phyloP scores from a whole-genome alignment of 2,329 filamentous ascomycete genomes.

The Fusarium brachygibbosum region DNA sequence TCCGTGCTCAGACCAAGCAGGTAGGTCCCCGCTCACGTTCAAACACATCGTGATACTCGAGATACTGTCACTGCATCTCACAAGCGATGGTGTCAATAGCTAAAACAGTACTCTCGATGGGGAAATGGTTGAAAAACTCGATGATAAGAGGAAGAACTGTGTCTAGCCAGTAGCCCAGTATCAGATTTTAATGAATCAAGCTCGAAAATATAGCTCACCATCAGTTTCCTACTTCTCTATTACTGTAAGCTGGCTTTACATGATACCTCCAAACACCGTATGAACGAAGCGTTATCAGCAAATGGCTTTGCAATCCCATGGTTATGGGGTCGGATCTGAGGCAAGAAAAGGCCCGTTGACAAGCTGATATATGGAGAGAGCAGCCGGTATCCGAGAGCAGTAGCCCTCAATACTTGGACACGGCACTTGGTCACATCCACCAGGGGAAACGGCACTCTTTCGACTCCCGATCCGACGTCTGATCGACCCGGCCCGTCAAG shows the following conservation, averaged over 20 bases:
- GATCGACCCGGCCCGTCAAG: slow-evolving; percentile 17
- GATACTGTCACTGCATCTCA: slow-evolving; percentile 4
- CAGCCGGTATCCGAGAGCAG: slow-evolving; percentile 3
- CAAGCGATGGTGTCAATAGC: slow-evolving; percentile 13
- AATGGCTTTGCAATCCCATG: neutral
- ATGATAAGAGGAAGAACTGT: neutral
- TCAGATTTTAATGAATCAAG: neutral
- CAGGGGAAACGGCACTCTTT: neutral
- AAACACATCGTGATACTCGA: neutral
- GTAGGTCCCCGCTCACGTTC: slow-evolving; percentile 10
- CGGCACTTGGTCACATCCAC: slow-evolving; percentile 3
- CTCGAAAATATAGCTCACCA: neutral
- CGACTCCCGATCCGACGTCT: slow-evolving; percentile 7
- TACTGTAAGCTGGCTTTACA: neutral
- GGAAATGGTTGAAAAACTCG: neutral
- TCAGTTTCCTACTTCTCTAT: neutral
- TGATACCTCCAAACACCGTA: neutral
- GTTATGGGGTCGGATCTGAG: neutral
- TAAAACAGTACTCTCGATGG: neutral
- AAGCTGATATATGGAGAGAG: neutral
- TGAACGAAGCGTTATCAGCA: neutral
- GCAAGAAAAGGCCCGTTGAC: neutral
- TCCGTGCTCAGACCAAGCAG: slow-evolving; percentile 12
- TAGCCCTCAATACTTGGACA: neutral
- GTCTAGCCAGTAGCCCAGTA: neutral